Percentiles rank a stretch among this genome's conserved stretches.
Evolutionary conservation across 257 asterid species (phyloP).

Genomic region (Solanum pennellii): DNA sequence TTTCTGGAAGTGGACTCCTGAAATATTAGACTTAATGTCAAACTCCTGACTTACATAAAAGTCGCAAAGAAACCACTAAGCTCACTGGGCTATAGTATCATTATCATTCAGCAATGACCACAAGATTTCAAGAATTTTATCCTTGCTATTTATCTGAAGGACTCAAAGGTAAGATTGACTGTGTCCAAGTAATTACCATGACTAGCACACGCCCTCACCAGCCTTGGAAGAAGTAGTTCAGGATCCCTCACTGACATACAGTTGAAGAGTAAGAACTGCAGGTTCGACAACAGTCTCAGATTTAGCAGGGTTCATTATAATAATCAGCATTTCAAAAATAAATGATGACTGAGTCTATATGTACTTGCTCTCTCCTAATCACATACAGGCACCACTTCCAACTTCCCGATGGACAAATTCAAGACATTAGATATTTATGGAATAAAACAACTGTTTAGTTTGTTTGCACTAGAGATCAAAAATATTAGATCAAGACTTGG

Average conservation of each 20-base stretch:
- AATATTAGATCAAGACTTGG: background rate
- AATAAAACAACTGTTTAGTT: background rate
- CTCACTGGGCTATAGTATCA: background rate
- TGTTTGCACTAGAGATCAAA: background rate
- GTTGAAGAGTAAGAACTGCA: slow-evolving; percentile 95
- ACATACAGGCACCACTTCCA: background rate
- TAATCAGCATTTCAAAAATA: background rate
- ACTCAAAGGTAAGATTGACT: background rate
- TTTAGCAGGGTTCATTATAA: background rate
- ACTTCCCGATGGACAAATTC: background rate
- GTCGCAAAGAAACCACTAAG: background rate
- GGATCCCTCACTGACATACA: slow-evolving; percentile 99
- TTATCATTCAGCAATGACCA: background rate
- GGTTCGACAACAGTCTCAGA: background rate
- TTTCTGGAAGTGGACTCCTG: slow-evolving; percentile 80
- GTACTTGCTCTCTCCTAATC: background rate
- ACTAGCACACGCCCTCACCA: slow-evolving; percentile 57
- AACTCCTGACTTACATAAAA: background rate
- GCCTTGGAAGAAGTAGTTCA: slow-evolving; percentile 78
- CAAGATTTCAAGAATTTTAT: background rate
- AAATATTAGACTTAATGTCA: slow-evolving; percentile 1
- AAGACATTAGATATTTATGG: background rate
- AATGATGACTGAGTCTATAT: background rate
- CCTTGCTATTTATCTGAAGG: background rate
- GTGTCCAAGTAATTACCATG: slow-evolving; percentile 51